Percentiles rank a stretch among this genome's conserved stretches.
Conservation (phyloP, 176 grass and related monocot species). For the Pontederia crassipes region DNA sequence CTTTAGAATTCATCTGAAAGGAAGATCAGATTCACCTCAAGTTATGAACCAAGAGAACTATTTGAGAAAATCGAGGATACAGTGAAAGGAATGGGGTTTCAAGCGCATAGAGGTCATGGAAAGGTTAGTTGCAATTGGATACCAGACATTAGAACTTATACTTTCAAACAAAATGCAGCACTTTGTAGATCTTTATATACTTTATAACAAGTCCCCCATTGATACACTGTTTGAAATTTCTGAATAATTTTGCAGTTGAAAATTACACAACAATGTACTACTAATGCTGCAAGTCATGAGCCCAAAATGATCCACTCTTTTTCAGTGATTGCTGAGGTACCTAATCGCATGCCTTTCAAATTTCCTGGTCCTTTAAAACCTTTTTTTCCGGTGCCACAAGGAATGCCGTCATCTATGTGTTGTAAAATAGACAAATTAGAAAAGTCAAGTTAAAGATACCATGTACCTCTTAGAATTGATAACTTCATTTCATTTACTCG, state of each 20-base stretch:
- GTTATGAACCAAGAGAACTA: conserved; percentile 59
- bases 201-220: too few relatives aligned
- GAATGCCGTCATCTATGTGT: not conserved
- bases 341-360: conserved; percentile 2
- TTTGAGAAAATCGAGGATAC: conserved; percentile 76
- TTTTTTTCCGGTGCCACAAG: too few relatives aligned
- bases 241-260: conserved; percentile 46
- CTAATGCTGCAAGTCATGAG: conserved; percentile 2
- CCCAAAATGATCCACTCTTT: conserved; percentile 29
- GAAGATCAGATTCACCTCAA: conserved; percentile 84
- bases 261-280: conserved; percentile 51
- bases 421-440: too few relatives aligned
- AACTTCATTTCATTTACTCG: too few relatives aligned
- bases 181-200: not conserved
- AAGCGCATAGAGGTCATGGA: conserved; percentile 54
- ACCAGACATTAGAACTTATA: not conserved
- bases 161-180: not conserved
- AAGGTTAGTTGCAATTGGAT: conserved; percentile 41
- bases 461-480: too few relatives aligned
- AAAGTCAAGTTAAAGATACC: too few relatives aligned
- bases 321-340: conserved; percentile 72
- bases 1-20: conserved; percentile 75
- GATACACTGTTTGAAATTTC: too few relatives aligned
- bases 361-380: not conserved
- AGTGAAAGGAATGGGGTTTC: conserved; percentile 58